A percentile compares a stretch with the other conserved stretches of the same genome.
Conservation (phyloP, 192 early-diverging fungal genomes). For the Coemansia sp. region DNA sequence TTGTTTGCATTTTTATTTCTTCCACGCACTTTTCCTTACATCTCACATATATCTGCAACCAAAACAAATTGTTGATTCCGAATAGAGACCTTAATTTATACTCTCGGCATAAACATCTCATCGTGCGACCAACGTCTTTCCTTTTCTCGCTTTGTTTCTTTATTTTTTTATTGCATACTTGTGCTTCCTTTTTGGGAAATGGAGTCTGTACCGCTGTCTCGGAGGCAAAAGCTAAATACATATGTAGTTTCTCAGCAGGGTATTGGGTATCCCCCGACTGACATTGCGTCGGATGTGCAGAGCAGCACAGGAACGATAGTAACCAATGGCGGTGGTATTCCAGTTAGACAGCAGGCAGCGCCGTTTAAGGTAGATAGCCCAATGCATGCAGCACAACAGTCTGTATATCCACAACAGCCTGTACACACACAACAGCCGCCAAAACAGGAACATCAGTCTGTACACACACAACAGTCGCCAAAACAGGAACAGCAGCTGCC, state of each 20-base stretch:
- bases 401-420: background rate
- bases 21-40: too few relatives aligned
- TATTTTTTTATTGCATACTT: background rate
- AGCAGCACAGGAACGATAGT: background rate
- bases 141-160: background rate
- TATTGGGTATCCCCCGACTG: background rate
- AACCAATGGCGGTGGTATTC: background rate
- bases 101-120: background rate
- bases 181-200: background rate
- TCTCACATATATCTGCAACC: too few relatives aligned
- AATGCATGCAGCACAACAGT: too few relatives aligned
- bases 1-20: too few relatives aligned
- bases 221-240: background rate
- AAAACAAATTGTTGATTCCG: background rate
- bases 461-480: background rate
- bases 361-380: too few relatives aligned
- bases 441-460: background rate
- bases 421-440: background rate
- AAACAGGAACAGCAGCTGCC: background rate
- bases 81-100: background rate
- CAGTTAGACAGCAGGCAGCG: background rate
- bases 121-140: background rate
- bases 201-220: constrained; percentile 8
- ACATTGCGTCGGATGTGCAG: background rate
- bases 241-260: background rate